Conservation (phyloP, 1,284 basidiomycete genomes). For the Leccinum subrobustum region DNA sequence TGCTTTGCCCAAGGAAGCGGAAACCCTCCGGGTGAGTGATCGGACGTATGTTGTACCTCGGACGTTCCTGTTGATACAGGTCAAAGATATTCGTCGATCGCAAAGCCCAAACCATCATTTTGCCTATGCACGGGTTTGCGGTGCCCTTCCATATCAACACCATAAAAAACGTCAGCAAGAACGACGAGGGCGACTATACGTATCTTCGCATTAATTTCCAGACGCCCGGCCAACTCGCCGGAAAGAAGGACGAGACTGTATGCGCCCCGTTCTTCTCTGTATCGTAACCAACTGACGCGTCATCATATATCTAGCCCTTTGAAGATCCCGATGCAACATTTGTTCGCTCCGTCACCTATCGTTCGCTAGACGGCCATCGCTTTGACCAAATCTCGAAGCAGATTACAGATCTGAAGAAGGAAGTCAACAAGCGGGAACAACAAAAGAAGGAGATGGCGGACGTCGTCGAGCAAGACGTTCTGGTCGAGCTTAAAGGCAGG, state of each 20-base stretch:
- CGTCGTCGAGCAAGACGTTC: constrained; percentile 91
- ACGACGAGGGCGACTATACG: constrained; percentile 94
- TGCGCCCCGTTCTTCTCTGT: constrained; percentile 10
- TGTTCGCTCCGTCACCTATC: constrained; percentile 93
- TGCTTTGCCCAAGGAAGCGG: constrained; percentile 79
- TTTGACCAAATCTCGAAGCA: constrained; percentile 89
- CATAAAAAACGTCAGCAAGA: constrained; percentile 98
- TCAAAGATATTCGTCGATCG: constrained; percentile 87
- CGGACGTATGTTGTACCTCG: neutral
- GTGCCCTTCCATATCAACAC: constrained; percentile 99
- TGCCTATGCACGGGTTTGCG: constrained; percentile 94
- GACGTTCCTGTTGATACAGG: constrained; percentile 6
- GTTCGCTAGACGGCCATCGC: constrained; percentile 86
- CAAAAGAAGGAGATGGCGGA: constrained; percentile 99
- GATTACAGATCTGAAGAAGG: constrained; percentile 95
- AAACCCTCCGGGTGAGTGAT: constrained; percentile 66
- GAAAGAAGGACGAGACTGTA: constrained; percentile 98
- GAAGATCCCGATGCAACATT: constrained; percentile 98
- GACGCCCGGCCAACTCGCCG: constrained; percentile 95
- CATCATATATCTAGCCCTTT: constrained; percentile 65
- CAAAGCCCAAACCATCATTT: constrained; percentile 84
- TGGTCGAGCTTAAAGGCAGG: constrained; percentile 85
- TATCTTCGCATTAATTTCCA: constrained; percentile 98
- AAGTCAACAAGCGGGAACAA: constrained; percentile 94
- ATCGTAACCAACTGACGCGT: constrained; percentile 8